phyloP scores from a whole-genome alignment of 495 filamentous ascomycete species.

The Tuber borchii region DNA sequence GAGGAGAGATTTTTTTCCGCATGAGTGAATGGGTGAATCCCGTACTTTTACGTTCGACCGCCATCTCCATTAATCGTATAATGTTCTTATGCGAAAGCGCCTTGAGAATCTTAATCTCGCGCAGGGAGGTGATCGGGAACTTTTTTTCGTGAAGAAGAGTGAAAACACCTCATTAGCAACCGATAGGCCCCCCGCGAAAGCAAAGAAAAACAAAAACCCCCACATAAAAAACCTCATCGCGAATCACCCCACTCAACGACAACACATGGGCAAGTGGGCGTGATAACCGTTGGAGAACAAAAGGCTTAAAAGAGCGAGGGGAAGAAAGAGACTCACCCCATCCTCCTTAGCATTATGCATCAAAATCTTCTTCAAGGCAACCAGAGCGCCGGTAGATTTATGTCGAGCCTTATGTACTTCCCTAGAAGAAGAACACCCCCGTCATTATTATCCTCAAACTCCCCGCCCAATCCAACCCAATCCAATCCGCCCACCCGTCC shows the following conservation, averaged over 20 bases:
- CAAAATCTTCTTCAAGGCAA: constrained; percentile 91
- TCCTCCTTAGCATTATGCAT: constrained; percentile 84
- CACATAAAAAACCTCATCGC: constrained; percentile 7
- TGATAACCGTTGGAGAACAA: not conserved
- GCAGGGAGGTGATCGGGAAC: constrained; percentile 72
- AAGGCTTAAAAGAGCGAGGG: not conserved
- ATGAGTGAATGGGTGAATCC: not conserved
- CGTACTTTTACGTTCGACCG: constrained; percentile 65
- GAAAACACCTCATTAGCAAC: constrained; percentile 15
- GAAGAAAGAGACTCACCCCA: constrained; percentile 51
- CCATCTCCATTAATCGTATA: constrained; percentile 87
- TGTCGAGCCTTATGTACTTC: constrained; percentile 88
- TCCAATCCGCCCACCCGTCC: constrained; percentile 3
- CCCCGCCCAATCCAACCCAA: constrained; percentile 4
- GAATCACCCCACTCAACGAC: not conserved
- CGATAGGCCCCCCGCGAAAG: constrained; percentile 6
- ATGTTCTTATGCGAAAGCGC: constrained; percentile 85
- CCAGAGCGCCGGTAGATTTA: constrained; percentile 60
- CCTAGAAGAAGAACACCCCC: constrained; percentile 44
- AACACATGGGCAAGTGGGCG: not conserved
- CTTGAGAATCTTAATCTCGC: constrained; percentile 94
- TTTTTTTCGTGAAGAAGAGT: constrained; percentile 27
- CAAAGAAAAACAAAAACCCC: constrained; percentile 7
- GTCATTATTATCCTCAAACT: not conserved
- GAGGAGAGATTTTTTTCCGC: not conserved